Conservation (phyloP, 1,284 basidiomycete genomes). For the Heimioporus retisporus region DNA sequence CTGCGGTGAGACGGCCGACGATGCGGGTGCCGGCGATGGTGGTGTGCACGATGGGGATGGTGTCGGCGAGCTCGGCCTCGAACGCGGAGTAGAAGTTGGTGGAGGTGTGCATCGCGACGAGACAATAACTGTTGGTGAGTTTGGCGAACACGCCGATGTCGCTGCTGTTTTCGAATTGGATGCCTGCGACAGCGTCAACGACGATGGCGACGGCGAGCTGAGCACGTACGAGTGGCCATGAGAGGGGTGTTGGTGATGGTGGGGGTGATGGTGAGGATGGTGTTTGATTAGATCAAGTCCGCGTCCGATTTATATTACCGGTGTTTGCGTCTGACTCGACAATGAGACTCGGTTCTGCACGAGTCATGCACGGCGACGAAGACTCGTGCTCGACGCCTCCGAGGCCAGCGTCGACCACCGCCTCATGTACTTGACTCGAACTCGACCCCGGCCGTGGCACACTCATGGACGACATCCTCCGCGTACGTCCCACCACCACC, state of each 20-base stretch:
- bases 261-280: background rate
- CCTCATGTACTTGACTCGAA: constrained; percentile 63
- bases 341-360: too few relatives aligned
- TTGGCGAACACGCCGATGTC: constrained; percentile 97
- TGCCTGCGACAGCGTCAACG: constrained; percentile 59
- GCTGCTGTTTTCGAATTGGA: constrained; percentile 98
- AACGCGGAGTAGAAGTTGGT: constrained; percentile 99
- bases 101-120: constrained; percentile 93
- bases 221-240: constrained; percentile 75
- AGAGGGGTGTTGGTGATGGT: background rate
- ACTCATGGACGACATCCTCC: constrained; percentile 90
- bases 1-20: constrained; percentile 93
- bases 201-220: background rate
- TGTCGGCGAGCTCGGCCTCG: constrained; percentile 94
- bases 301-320: too few relatives aligned
- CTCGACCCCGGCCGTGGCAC: constrained; percentile 97
- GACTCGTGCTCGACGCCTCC: too few relatives aligned
- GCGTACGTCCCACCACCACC: constrained; percentile 61
- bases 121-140: constrained; percentile 97
- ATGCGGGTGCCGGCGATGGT: constrained; percentile 97
- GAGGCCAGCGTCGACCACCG: too few relatives aligned
- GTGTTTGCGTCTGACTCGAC: too few relatives aligned
- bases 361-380: too few relatives aligned
- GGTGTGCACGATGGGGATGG: constrained; percentile 97
- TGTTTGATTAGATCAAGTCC: background rate